Percentiles rank a stretch among this genome's conserved stretches.
Evolutionary conservation across 192 early-diverging fungal genomes (phyloP).

Genomic region (Allomyces macrogynus): DNA sequence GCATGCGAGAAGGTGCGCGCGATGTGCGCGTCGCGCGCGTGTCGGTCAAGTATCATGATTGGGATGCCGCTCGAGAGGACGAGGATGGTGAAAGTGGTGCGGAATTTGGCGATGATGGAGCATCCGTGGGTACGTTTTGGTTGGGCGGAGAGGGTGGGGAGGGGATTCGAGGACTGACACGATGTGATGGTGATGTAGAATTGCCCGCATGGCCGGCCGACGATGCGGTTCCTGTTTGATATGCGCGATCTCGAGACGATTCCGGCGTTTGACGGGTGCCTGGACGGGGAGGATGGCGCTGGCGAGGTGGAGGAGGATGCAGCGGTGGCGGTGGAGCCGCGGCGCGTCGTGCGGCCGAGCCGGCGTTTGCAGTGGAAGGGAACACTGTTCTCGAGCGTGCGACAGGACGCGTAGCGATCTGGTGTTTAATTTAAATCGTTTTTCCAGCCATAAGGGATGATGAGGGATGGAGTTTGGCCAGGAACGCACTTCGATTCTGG

Average conservation of each 20-base stretch:
- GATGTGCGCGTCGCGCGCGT: slow-evolving; percentile 80
- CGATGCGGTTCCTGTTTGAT: slow-evolving; percentile 67
- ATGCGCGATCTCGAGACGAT: slow-evolving; percentile 4
- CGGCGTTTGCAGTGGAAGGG: no score
- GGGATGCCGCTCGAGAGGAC: slow-evolving; percentile 47
- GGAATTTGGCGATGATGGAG: slow-evolving; percentile 60
- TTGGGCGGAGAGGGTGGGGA: not conserved
- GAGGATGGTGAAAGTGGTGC: slow-evolving; percentile 63
- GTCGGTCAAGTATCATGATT: slow-evolving; percentile 80
- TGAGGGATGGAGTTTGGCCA: no score
- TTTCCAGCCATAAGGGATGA: no score
- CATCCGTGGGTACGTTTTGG: slow-evolving; percentile 63
- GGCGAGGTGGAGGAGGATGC: no score
- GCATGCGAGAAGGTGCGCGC: slow-evolving; percentile 43
- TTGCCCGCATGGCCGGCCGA: slow-evolving; percentile 91
- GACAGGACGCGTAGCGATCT: no score
- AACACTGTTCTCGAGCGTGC: no score
- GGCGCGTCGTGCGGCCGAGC: no score
- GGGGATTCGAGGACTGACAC: not conserved
- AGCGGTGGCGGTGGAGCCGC: no score
- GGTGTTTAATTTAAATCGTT: no score
- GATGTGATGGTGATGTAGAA: slow-evolving; percentile 28
- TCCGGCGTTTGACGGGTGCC: no score
- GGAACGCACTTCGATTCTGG: no score
- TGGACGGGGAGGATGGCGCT: no score